Percentiles rank a stretch among this genome's conserved stretches.
These are phyloP conservation scores for Hymenochaete sp. DNA, from an alignment of 1,284 basidiomycete species.

Conservation along the genomic window DNA sequence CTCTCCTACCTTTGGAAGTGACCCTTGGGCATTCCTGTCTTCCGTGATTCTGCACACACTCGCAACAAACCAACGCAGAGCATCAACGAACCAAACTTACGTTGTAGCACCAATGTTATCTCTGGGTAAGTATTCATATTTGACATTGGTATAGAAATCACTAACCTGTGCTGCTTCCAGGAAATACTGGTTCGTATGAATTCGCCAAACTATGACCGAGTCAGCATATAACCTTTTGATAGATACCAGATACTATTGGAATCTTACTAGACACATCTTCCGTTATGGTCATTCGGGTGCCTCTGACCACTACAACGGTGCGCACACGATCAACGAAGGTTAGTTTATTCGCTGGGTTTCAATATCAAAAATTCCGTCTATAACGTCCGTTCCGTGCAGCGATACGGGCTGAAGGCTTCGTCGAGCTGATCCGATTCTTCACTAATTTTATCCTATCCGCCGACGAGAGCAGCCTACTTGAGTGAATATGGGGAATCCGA, in stretches of 20 bases:
- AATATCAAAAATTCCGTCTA: not conserved
- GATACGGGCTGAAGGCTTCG: conserved; percentile 31
- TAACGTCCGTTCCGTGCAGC: conserved; percentile 19
- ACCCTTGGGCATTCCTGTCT: conserved; percentile 38
- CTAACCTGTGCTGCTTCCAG: conserved; percentile 14
- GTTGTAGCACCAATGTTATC: conserved; percentile 35
- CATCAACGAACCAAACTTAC: conserved; percentile 20
- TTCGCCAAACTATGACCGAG: not conserved
- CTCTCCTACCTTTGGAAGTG: conserved; percentile 35
- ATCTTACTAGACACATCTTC: conserved; percentile 43
- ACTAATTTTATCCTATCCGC: conserved; percentile 38
- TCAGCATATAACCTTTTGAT: conserved; percentile 6
- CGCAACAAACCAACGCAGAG: conserved; percentile 21
- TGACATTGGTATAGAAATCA: not conserved
- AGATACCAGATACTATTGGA: conserved; percentile 48
- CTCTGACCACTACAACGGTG: conserved; percentile 29
- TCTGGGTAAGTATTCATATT: conserved; percentile 27
- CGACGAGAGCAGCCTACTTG: conserved; percentile 26
- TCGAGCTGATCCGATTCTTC: conserved; percentile 43
- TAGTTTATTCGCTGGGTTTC: conserved; percentile 18
- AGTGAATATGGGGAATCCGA: not conserved
- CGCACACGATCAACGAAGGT: conserved; percentile 64
- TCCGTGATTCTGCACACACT: conserved; percentile 40
- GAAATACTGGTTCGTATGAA: conserved; percentile 26
- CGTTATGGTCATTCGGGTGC: conserved; percentile 34